phyloP scores from a whole-genome alignment of 352 stramenopile species.

The Phytophthora pini region DNA sequence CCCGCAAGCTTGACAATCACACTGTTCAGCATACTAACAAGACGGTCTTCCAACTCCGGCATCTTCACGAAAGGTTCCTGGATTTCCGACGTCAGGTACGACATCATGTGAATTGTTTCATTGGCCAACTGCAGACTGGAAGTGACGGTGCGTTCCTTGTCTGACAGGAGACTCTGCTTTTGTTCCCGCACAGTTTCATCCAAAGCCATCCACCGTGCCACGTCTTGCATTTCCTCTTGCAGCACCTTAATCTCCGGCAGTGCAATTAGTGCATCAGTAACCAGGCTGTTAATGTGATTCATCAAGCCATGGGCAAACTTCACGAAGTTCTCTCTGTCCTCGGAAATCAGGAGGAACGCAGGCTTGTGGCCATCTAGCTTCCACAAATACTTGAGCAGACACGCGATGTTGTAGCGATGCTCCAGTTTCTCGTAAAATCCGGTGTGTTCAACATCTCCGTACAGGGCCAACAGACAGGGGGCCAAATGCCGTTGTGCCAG shows the following conservation, averaged over 20 bases:
- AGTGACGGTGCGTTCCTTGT: constrained; percentile 93
- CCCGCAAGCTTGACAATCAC: constrained; percentile 96
- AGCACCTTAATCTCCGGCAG: constrained; percentile 95
- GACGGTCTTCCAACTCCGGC: constrained; percentile 92
- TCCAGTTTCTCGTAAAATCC: constrained; percentile 98
- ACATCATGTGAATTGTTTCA: constrained; percentile 98
- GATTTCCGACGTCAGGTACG: constrained; percentile 95
- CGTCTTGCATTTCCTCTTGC: constrained; percentile 92
- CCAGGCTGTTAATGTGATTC: constrained; percentile 98
- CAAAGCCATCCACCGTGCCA: constrained; percentile 73
- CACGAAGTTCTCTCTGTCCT: constrained; percentile 94
- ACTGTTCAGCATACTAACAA: constrained; percentile 97
- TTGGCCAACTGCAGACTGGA: constrained; percentile 95
- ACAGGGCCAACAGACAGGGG: constrained; percentile 96
- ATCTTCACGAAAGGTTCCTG: constrained; percentile 94
- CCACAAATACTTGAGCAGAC: constrained; percentile 98
- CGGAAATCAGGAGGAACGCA: constrained; percentile 94
- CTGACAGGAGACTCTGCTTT: constrained; percentile 84
- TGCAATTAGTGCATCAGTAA: constrained; percentile 96
- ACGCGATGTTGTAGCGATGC: constrained; percentile 96
- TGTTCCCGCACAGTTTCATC: constrained; percentile 93
- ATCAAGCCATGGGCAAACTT: constrained; percentile 99
- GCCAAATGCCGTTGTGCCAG: constrained; percentile 91
- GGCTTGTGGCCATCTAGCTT: constrained; percentile 93
- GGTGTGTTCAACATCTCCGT: constrained; percentile 98